Base-by-base conservation (phyloP, 2,329 filamentous ascomycete species). In the Phialophora verrucosa region DNA sequence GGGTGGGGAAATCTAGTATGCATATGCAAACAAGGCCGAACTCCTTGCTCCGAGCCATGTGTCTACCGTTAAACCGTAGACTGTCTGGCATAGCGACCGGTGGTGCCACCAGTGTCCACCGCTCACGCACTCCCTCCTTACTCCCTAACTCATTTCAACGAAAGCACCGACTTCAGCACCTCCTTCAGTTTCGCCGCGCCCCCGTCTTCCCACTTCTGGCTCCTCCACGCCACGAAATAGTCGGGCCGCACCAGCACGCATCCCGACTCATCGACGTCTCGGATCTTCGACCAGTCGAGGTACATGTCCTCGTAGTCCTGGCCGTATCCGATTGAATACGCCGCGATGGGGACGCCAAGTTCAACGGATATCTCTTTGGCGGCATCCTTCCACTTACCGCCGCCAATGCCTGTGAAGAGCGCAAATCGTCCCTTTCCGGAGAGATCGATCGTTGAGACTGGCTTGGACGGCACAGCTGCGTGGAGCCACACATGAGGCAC, bases 401-500 rank as follows among this genome's bases (percentile, higher is more conserved):
- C 87, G 0, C 86, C 85, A n/a, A 84, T 81, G 0, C 87, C 86
- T 0, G 83, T 84, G 11, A 86, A 74, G 1, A 86, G 70, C 7
- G 75, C 77, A 72, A 87, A 88, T 0, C 71, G 69, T 1, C 84
- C 83, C 56, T 87, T 79, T 0, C 87, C 87, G 0, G 83, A 84
- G 1, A 90, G 75, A 74, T 89, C 87, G 51, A 86, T 82, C 0
- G 86, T 88, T 0, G 85, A 88, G 17, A 85, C 75, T 58, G 78
- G 73, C 7, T 75, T 75, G n/a, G 49, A 31, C 0, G 85, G 82
- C 5, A 79, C 69, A 11, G 77, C 70, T 17, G 78, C 79, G 74
- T 86, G 84, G 10, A 90, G 76, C 87, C 87, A 89, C 0, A 80
- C 86, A 74, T 90, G 87, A 5, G 88, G 87, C 27, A 89, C 75